Percentiles rank a stretch among this genome's conserved stretches.
phyloP scores from a whole-genome alignment of 306 rosid species.

The Psophocarpus tetragonolobus region DNA sequence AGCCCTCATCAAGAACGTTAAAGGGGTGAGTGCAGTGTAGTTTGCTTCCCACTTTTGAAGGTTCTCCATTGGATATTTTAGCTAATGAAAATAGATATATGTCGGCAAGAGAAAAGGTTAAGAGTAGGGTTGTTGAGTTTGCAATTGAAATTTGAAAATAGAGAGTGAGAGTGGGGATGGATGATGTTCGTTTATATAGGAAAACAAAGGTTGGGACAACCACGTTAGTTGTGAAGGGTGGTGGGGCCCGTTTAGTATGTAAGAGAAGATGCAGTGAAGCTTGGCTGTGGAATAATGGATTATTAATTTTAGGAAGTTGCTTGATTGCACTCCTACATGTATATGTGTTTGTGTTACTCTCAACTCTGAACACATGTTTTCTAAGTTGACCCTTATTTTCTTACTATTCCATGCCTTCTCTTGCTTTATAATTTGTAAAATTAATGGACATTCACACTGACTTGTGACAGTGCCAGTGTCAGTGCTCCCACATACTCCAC shows the following conservation, averaged over 20 bases:
- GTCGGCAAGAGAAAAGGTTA: background rate
- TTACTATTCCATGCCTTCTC: too few species aligned
- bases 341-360: too few species aligned
- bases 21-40: conserved; percentile 64
- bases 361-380: too few species aligned
- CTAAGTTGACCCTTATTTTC: too few species aligned
- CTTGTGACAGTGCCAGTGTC: too few species aligned
- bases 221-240: background rate
- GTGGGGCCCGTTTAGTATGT: conserved; percentile 1
- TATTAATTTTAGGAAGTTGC: too few species aligned
- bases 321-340: too few species aligned
- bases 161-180: background rate
- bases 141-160: too few species aligned
- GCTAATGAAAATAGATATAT: background rate
- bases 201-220: background rate
- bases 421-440: too few species aligned
- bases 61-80: conserved; percentile 36
- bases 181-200: conserved; percentile 19
- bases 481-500: too few species aligned
- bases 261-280: conserved; percentile 32
- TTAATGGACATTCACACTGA: too few species aligned
- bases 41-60: conserved; percentile 70
- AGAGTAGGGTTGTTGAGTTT: background rate
- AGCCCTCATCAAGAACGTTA: conserved; percentile 71
- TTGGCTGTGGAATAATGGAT: conserved; percentile 23